A percentile compares a stretch with the other conserved stretches of the same genome.
These are phyloP conservation scores for Sphagnum magellanicum DNA, from an alignment of 228 moss, liverwort and hornwort genomes.

Conservation along the genomic window DNA sequence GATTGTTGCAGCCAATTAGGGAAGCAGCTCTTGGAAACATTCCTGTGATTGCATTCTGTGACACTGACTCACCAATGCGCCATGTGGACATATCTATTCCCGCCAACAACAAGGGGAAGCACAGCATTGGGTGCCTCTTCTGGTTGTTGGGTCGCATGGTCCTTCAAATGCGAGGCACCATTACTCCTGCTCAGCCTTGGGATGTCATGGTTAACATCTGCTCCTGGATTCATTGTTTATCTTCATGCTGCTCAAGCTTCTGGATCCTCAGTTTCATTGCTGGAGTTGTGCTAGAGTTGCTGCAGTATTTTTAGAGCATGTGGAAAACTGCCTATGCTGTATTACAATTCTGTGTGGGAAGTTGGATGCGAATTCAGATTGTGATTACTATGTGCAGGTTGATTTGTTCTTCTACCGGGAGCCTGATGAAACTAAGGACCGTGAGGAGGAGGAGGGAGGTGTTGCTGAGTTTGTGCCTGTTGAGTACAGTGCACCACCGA, in stretches of 20 bases:
- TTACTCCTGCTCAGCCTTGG: conserved; percentile 59
- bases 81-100: conserved; percentile 75
- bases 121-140: conserved; percentile 53
- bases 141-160: conserved; percentile 65
- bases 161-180: conserved; percentile 67
- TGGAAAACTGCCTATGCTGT: background rate
- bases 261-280: background rate
- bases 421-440: conserved; percentile 57
- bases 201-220: conserved; percentile 49
- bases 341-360: background rate
- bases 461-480: conserved; percentile 41
- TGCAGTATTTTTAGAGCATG: background rate
- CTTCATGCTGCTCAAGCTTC: background rate
- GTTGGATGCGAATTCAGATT: background rate
- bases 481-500: conserved; percentile 38
- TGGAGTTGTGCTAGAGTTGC: background rate
- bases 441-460: conserved; percentile 65
- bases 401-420: conserved; percentile 63
- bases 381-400: conserved; percentile 5
- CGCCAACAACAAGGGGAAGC: conserved; percentile 71
- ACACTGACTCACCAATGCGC: conserved; percentile 63
- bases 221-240: background rate
- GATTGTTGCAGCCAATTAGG: conserved; percentile 53
- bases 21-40: conserved; percentile 83
- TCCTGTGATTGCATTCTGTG: conserved; percentile 83